phyloP scores from a whole-genome alignment of 1,284 basidiomycete genomes.

The Ceratobasidium sp. region DNA sequence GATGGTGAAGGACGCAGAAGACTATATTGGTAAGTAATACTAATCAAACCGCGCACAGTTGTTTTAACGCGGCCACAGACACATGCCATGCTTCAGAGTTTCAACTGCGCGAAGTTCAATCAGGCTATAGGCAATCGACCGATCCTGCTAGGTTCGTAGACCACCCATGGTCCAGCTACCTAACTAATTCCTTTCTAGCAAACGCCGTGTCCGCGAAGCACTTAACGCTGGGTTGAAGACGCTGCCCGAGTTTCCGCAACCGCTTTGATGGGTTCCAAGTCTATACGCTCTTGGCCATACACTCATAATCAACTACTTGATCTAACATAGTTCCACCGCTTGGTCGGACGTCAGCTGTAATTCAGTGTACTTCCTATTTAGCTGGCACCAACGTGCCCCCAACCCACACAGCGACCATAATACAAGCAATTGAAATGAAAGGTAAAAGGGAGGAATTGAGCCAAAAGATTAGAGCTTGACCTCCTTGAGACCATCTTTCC shows the following conservation, averaged over 20 bases:
- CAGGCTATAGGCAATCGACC: conserved; percentile 40
- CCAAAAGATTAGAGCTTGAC: conserved; percentile 64
- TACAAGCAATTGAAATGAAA: conserved; percentile 8
- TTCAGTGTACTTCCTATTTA: conserved; percentile 14
- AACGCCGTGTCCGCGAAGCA: conserved; percentile 32
- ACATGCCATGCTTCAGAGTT: conserved; percentile 43
- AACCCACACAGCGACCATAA: conserved; percentile 4
- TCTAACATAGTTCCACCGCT: not conserved
- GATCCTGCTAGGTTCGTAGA: conserved; percentile 30
- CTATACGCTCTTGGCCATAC: not conserved
- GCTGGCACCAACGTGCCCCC: not conserved
- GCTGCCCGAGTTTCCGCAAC: conserved; percentile 38
- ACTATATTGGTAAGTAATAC: conserved; percentile 23
- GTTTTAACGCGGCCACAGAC: conserved; percentile 4
- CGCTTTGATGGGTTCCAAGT: conserved; percentile 18
- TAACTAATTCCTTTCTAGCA: conserved; percentile 18
- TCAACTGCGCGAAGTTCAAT: conserved; percentile 32
- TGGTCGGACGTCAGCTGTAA: not conserved
- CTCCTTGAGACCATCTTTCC: conserved; percentile 90
- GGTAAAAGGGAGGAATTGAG: not conserved
- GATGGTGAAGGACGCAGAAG: conserved; percentile 40
- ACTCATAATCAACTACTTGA: not conserved
- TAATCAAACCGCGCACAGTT: not conserved
- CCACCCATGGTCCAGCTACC: not conserved
- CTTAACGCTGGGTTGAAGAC: conserved; percentile 35